Base-by-base conservation (phyloP, 2,329 filamentous ascomycete genomes). In the Xylariaceae sp. region DNA sequence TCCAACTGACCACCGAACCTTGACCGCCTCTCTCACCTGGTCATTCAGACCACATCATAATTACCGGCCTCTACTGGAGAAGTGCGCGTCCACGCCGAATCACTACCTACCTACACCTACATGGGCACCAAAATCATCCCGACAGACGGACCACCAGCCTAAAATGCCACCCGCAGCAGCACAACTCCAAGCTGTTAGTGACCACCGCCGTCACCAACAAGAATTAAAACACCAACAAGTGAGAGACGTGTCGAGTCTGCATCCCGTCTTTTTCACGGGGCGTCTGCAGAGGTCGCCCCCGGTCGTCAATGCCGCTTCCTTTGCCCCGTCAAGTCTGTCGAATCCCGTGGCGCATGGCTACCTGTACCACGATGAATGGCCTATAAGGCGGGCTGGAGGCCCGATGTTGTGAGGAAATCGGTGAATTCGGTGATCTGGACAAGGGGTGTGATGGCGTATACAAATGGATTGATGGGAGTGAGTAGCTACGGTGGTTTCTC, bases 221-320 rank as follows among this genome's bases (percentile, higher is more conserved):
- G 16, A 18, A 18, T 15, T 21, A 21, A 44, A 34, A 30, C 30
- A 39, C 16, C 42, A 34, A 12, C 49, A 36, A 15, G 26, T 10
- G 9, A 57, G 57, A 36, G 64, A 87, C 66, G 74, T 81, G 9
- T 81, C 87, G 1, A 76, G 75, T 37, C 73, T 81, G 22, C 88
- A 92, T 61, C 88, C 88, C 0, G 87, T 89, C 1, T 92, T 92
- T 71, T 90, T 91, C 72, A 87, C 86, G 0, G 74, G 81, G 29
- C 76, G 77, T 48, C 71, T 89, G 47, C 79, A 79, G 54, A 80
- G 78, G 62, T 76, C 79, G 2, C 79, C 83, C 5, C 73, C 77
- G 19, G 66, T 61, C 9, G 54, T 64, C 32, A 34, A 47, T 26
- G 53, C 61, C 36, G 58, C 61, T 54, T 39, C 54, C 60, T 54